These are phyloP conservation scores for Penicillium frequentans DNA, from an alignment of 2,329 filamentous ascomycete species.

Conservation along the genomic window DNA sequence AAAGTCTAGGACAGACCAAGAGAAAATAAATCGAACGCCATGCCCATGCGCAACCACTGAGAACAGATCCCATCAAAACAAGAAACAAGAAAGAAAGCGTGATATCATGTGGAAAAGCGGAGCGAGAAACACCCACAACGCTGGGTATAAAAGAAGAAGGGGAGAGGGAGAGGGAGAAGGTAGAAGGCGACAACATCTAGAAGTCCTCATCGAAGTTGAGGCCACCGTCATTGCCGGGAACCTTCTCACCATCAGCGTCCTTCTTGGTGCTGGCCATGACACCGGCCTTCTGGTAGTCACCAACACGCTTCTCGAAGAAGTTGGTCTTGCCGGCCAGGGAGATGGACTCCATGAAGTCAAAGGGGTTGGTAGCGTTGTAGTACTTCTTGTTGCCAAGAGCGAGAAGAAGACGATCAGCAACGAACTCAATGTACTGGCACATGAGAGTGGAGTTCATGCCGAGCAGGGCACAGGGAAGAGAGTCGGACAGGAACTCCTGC, in stretches of 20 bases:
- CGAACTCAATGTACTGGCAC: slow-evolving; percentile 99
- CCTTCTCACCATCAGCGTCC: slow-evolving; percentile 50
- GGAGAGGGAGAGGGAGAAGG: slow-evolving; percentile 7
- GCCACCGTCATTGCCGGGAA: slow-evolving; percentile 56
- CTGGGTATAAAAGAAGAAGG: slow-evolving; percentile 26
- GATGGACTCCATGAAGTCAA: slow-evolving; percentile 99
- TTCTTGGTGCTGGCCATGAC: slow-evolving; percentile 93
- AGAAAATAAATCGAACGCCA: slow-evolving; percentile 27
- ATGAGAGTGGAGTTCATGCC: slow-evolving; percentile 97
- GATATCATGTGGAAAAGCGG: slow-evolving; percentile 26
- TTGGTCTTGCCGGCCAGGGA: slow-evolving; percentile 99
- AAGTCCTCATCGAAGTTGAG: slow-evolving; percentile 98
- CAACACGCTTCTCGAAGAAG: slow-evolving; percentile 99
- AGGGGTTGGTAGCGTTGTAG: slow-evolving; percentile 92
- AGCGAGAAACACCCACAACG: slow-evolving; percentile 12
- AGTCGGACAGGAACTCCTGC: slow-evolving; percentile 96
- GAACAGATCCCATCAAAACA: slow-evolving; percentile 26
- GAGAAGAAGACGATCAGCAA: slow-evolving; percentile 90
- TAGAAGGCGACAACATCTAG: slow-evolving; percentile 52
- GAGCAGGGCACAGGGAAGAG: slow-evolving; percentile 85
- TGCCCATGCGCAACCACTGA: slow-evolving; percentile 35
- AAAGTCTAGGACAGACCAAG: slow-evolving; percentile 14
- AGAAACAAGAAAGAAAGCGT: slow-evolving; percentile 20
- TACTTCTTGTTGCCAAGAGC: slow-evolving; percentile 92
- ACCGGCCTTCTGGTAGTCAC: slow-evolving; percentile 98